Conservation (phyloP, 2,329 filamentous ascomycete species). For the Pseudofabraea citricarpa region DNA sequence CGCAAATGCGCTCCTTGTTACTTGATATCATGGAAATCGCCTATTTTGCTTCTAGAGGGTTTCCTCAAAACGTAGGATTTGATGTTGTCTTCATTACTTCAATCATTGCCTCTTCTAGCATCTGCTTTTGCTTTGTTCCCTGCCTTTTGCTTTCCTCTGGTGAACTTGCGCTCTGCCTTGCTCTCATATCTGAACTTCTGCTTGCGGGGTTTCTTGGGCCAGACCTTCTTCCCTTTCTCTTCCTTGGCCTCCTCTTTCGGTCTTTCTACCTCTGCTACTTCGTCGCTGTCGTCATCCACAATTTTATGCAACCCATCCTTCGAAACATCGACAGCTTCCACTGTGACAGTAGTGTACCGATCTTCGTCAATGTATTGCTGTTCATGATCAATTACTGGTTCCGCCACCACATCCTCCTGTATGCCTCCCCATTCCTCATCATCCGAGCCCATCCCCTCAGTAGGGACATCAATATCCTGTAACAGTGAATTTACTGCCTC, state of each 20-base stretch:
- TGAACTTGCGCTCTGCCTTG: constrained; percentile 76
- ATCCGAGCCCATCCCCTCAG: no score
- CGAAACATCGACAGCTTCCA: constrained; percentile 81
- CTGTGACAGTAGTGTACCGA: constrained; percentile 88
- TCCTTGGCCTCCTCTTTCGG: constrained; percentile 27
- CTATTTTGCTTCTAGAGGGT: constrained; percentile 12
- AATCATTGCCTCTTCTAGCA: constrained; percentile 25
- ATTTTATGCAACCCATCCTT: constrained; percentile 65
- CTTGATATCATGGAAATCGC: constrained; percentile 18
- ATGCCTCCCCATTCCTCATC: constrained; percentile 63
- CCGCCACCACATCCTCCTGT: constrained; percentile 40
- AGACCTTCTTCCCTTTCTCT: constrained; percentile 29
- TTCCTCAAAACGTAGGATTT: constrained; percentile 4
- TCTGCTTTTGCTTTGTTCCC: constrained; percentile 44
- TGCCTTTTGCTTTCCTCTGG: constrained; percentile 64
- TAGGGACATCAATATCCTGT: constrained; percentile 31
- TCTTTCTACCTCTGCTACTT: constrained; percentile 28
- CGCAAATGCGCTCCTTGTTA: constrained; percentile 18
- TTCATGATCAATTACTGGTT: constrained; percentile 65
- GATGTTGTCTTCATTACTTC: constrained; percentile 11
- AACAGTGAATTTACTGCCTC: constrained; percentile 59
- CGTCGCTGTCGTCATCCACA: constrained; percentile 29
- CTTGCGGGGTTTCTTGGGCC: constrained; percentile 68
- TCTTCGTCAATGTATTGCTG: constrained; percentile 97
- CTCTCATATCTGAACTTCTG: constrained; percentile 90